Percentiles rank a stretch among this genome's conserved stretches.
These are phyloP conservation scores for Sugiyamaella mastotermitis DNA, from an alignment of 805 yeast genomes.

Conservation along the genomic window DNA sequence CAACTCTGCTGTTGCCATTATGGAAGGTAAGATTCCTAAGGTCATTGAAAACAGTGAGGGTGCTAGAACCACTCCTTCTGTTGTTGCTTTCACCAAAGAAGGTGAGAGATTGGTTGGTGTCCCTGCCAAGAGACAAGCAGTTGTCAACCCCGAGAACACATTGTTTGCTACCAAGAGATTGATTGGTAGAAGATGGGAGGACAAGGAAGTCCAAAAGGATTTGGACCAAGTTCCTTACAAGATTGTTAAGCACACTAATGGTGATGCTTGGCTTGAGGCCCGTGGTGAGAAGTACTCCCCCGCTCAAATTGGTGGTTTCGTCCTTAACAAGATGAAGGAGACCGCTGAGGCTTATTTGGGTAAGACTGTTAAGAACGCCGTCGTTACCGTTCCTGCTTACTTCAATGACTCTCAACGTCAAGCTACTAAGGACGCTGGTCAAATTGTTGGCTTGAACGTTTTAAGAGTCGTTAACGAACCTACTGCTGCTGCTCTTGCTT, in stretches of 20 bases:
- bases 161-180: constrained; percentile 91
- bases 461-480: constrained; percentile 88
- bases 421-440: constrained; percentile 96
- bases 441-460: constrained; percentile 89
- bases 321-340: constrained; percentile 95
- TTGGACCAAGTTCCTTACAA: constrained; percentile 82
- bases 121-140: constrained; percentile 95
- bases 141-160: constrained; percentile 90
- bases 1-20: constrained; percentile 81
- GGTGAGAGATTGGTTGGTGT: constrained; percentile 91
- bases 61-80: constrained; percentile 82
- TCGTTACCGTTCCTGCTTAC: constrained; percentile 86
- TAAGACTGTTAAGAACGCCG: constrained; percentile 82
- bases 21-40: constrained; percentile 73
- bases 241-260: constrained; percentile 83
- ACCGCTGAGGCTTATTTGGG: constrained; percentile 92
- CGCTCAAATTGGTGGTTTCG: constrained; percentile 90
- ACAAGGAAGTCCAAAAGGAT: constrained; percentile 86
- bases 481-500: constrained; percentile 97
- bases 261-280: constrained; percentile 95
- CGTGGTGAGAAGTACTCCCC: constrained; percentile 87
- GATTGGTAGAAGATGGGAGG: constrained; percentile 89
- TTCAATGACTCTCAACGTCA: constrained; percentile 89
- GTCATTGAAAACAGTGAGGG: constrained; percentile 78
- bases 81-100: constrained; percentile 88